Evolutionary conservation across 768 basidiomycete species (phyloP).

Genomic region (Daedalea quercina): DNA sequence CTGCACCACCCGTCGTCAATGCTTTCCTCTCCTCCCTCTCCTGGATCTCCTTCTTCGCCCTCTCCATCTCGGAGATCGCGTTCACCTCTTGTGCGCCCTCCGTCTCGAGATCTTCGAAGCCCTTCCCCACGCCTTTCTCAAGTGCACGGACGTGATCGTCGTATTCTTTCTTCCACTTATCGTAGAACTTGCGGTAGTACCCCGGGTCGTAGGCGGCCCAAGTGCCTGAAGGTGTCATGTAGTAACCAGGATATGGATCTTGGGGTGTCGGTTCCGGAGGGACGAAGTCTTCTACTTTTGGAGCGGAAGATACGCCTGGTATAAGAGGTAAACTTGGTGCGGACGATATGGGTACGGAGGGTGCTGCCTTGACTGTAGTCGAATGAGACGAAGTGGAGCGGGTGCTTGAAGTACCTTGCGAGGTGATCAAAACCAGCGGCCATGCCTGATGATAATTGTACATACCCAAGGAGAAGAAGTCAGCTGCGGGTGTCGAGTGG

Average conservation of each 20-base stretch:
- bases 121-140: slow-evolving; percentile 61
- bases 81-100: slow-evolving; percentile 53
- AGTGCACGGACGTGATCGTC: slow-evolving; percentile 64
- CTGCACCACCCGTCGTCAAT: slow-evolving; percentile 56
- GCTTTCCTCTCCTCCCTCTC: slow-evolving; percentile 74
- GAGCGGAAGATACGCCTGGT: slow-evolving; percentile 54
- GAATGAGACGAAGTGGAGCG: slow-evolving; percentile 9
- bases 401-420: slow-evolving; percentile 21
- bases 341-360: slow-evolving; percentile 17
- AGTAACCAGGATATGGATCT: slow-evolving; percentile 85
- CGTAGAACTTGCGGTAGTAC: slow-evolving; percentile 62
- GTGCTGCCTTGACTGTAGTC: slow-evolving; percentile 4
- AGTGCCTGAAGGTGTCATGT: slow-evolving; percentile 71
- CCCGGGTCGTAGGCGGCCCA: slow-evolving; percentile 71
- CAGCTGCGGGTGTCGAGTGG: slow-evolving; percentile 33
- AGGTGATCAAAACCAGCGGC: not conserved
- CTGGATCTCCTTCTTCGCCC: slow-evolving; percentile 65
- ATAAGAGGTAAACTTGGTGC: slow-evolving; percentile 15
- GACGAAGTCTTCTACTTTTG: slow-evolving; percentile 56
- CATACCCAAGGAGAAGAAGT: slow-evolving; percentile 68
- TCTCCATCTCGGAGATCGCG: slow-evolving; percentile 71
- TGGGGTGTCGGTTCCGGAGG: slow-evolving; percentile 68
- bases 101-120: slow-evolving; percentile 61
- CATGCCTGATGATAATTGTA: not conserved
- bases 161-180: slow-evolving; percentile 71